phyloP scores from a whole-genome alignment of 2,329 filamentous ascomycete species.

The Fusarium foetens region DNA sequence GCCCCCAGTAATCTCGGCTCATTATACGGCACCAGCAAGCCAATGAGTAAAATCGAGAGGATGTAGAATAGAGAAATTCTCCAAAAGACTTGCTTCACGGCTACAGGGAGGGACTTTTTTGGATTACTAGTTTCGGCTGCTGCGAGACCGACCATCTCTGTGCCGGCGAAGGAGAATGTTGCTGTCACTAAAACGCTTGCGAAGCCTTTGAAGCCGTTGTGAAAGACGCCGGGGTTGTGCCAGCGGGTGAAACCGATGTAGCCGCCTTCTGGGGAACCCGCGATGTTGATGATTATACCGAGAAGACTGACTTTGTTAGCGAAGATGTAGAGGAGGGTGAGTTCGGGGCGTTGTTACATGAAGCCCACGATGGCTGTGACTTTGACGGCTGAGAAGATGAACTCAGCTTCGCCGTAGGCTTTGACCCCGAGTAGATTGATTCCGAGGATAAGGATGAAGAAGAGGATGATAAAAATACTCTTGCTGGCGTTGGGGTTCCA shows the following conservation, averaged over 20 bases:
- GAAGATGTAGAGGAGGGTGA: not conserved
- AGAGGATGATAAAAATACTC: constrained; percentile 83
- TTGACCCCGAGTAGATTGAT: constrained; percentile 92
- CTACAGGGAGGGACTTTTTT: constrained; percentile 82
- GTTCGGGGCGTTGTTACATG: constrained; percentile 66
- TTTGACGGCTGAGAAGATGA: constrained; percentile 87
- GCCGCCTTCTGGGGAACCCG: constrained; percentile 74
- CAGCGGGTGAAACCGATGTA: constrained; percentile 86
- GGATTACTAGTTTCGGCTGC: constrained; percentile 81
- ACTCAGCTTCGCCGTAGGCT: constrained; percentile 89
- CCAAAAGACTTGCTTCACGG: constrained; percentile 95
- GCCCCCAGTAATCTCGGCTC: constrained; percentile 69
- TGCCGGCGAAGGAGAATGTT: constrained; percentile 79
- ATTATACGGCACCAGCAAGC: constrained; percentile 80
- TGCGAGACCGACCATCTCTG: constrained; percentile 78
- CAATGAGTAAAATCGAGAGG: constrained; percentile 81
- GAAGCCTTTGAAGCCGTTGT: constrained; percentile 84
- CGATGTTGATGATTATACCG: constrained; percentile 84
- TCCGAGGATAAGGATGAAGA: constrained; percentile 76
- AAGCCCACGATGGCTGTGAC: constrained; percentile 86
- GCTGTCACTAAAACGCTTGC: constrained; percentile 81
- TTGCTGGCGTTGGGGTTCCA: constrained; percentile 75
- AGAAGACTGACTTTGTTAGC: constrained; percentile 68
- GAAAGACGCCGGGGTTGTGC: constrained; percentile 80
- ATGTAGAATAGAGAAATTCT: constrained; percentile 91